Evolutionary conservation across 2,329 filamentous ascomycete species (phyloP).

Genomic region (Colletotrichum sp.): DNA sequence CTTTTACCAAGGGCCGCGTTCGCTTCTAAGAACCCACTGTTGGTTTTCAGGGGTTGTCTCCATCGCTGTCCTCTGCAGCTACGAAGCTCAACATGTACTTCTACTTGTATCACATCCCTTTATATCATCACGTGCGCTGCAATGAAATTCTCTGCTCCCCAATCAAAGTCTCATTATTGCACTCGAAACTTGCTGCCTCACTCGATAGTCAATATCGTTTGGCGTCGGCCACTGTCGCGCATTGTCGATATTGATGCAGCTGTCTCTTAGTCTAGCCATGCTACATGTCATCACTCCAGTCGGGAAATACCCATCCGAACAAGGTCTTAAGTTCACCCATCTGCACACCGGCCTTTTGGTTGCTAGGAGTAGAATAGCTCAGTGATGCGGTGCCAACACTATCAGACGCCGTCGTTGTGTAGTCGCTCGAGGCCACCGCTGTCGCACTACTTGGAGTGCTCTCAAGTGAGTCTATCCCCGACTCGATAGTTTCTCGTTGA

Average conservation of each 20-base stretch:
- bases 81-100: neutral
- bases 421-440: neutral
- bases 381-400: neutral
- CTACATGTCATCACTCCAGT: neutral
- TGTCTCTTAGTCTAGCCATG: neutral
- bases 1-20: conserved; percentile 21
- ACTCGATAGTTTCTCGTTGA: neutral
- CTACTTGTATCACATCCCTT: neutral
- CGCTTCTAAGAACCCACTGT: neutral
- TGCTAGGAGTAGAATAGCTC: neutral
- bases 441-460: neutral
- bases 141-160: neutral
- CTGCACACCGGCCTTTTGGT: neutral
- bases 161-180: neutral
- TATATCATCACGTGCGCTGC: neutral
- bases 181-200: too few relatives aligned
- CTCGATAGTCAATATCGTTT: too few relatives aligned
- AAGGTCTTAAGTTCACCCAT: neutral
- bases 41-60: neutral
- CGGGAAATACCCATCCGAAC: neutral
- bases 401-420: neutral
- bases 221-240: neutral
- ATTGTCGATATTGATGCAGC: neutral
- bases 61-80: neutral
- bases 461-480: neutral